Conservation (phyloP, 2,329 filamentous ascomycete species). For the Byssothecium circinans region DNA sequence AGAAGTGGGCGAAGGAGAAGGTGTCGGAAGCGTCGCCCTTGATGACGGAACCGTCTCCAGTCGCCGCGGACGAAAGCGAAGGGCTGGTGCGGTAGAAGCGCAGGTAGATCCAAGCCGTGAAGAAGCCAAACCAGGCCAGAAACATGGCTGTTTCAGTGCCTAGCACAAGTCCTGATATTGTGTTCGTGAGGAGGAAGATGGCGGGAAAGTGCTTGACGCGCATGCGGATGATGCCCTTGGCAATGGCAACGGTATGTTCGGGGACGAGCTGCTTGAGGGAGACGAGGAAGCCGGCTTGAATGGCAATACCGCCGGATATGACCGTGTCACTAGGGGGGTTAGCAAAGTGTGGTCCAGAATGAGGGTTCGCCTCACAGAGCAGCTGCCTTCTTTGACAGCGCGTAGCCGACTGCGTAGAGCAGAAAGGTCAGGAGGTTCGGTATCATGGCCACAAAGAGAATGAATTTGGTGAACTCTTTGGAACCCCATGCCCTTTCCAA, state of each 20-base stretch:
- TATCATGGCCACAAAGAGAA: slow-evolving; percentile 73
- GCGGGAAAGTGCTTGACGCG: slow-evolving; percentile 80
- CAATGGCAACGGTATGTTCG: slow-evolving; percentile 93
- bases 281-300: slow-evolving; percentile 92
- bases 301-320: slow-evolving; percentile 83
- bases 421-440: slow-evolving; percentile 78
- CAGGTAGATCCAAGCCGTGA: slow-evolving; percentile 92
- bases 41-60: slow-evolving; percentile 58
- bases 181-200: slow-evolving; percentile 72
- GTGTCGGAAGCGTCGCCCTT: slow-evolving; percentile 94
- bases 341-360: slow-evolving; percentile 10
- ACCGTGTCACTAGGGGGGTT: slow-evolving; percentile 64
- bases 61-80: slow-evolving; percentile 58
- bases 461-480: slow-evolving; percentile 86
- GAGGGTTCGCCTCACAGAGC: slow-evolving; percentile 65
- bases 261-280: slow-evolving; percentile 97
- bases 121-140: slow-evolving; percentile 77
- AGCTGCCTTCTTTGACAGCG: slow-evolving; percentile 65
- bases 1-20: slow-evolving; percentile 94
- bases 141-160: slow-evolving; percentile 77
- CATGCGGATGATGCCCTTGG: slow-evolving; percentile 84
- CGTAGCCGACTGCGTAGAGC: slow-evolving; percentile 72
- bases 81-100: slow-evolving; percentile 84
- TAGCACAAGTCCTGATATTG: slow-evolving; percentile 64
- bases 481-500: slow-evolving; percentile 95